These are phyloP conservation scores for Tremella mesenterica DNA, from an alignment of 768 basidiomycete species.

Conservation along the genomic window DNA sequence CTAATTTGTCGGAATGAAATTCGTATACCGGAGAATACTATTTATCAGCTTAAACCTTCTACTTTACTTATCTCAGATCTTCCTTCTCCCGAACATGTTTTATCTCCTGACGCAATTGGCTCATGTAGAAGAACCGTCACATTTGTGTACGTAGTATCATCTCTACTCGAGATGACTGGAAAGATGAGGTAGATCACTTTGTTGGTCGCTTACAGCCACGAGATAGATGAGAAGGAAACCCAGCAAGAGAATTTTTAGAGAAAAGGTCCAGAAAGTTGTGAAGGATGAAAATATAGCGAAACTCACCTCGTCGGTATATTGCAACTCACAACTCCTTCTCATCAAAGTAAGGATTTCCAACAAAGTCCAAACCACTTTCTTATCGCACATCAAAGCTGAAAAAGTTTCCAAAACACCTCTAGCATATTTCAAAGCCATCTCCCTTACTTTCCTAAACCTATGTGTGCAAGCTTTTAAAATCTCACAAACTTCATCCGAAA, in stretches of 20 bases:
- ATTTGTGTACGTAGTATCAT: too few relatives aligned
- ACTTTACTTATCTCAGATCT: too few relatives aligned
- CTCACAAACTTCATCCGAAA: conserved; percentile 65
- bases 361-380: conserved; percentile 74
- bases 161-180: too few relatives aligned
- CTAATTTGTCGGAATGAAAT: conserved; percentile 68
- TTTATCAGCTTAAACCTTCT: conserved; percentile 32
- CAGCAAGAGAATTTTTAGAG: too few relatives aligned
- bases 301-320: conserved; percentile 77
- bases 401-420: conserved; percentile 80
- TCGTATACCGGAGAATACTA: conserved; percentile 83
- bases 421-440: conserved; percentile 72
- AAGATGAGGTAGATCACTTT: too few relatives aligned
- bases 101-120: too few relatives aligned
- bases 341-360: conserved; percentile 85
- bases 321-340: conserved; percentile 78
- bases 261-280: too few relatives aligned
- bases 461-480: conserved; percentile 73
- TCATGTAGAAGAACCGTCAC: too few relatives aligned
- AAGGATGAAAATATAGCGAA: background rate
- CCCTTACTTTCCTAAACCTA: conserved; percentile 68
- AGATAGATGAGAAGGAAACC: too few relatives aligned
- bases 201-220: too few relatives aligned
- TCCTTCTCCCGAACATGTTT: too few relatives aligned
- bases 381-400: conserved; percentile 88